Base-by-base conservation (phyloP, 192 early-diverging fungal species). In the Backusella macrospora region DNA sequence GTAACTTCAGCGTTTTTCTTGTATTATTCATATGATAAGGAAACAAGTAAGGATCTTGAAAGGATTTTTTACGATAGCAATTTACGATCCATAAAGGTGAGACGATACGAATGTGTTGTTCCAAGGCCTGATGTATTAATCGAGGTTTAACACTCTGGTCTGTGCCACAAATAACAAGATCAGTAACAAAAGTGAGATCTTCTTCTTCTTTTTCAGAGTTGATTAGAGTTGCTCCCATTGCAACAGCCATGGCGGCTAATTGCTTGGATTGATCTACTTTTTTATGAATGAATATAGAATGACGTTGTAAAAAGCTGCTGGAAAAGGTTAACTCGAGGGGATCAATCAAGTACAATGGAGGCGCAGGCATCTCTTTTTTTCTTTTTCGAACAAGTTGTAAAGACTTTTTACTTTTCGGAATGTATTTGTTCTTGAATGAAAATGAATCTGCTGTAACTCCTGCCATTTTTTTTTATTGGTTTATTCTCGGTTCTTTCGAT, bases 131-230 rank as follows among this genome's bases (percentile, higher is more conserved):
- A 8, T 59, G 52, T 12, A 59, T 23, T 26, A 59, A 10, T 14
- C 52, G 52, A 59, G 52, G 52, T 59, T 23, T 18, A 59, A 59
- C 52, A 5, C 21, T 59, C 9, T 59, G 1, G 8, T 59, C 52
- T 9, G 52, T 59, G 7, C 52, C 52, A 59, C 52, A 59, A 59
- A 59, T 13, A 59, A 59, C 8, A 12, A 59, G 52, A 59, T 59
- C 52, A 10, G 52, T 59, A 59, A 23, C 52, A 59, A 13, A 59
- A 59, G 21, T 12, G 52, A 59, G 52, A 59, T 59, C 52, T 3
- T 59, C 21, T 12, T 21, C 49, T 12, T 10, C 52, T 13, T 12
- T 23, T 12, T 10, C 52, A 26, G 21, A 18, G 10, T 9, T 59
- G 9, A 59, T 18, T 13, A 59, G 26, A 5, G 18, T 59, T 12